A percentile compares a stretch with the other conserved stretches of the same genome.
Conservation (phyloP, 208 protist species). For the Paratrypanosoma confusum region DNA sequence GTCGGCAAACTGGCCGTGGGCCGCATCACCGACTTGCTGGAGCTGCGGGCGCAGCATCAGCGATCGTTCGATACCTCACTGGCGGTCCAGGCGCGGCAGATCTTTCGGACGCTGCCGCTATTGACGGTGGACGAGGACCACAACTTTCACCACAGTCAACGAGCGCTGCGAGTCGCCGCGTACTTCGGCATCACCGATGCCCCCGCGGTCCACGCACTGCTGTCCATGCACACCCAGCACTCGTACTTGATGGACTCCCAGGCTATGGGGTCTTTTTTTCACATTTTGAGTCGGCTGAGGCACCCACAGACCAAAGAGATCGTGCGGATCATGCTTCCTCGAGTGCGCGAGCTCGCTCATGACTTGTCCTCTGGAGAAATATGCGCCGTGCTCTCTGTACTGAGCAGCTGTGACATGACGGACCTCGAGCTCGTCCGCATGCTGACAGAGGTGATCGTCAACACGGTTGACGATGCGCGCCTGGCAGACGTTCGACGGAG, state of each 20-base stretch:
- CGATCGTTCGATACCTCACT: constrained; percentile 35
- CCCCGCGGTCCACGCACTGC: constrained; percentile 42
- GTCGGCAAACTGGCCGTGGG: constrained; percentile 19
- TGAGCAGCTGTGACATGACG: constrained; percentile 14
- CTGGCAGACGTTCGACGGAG: constrained; percentile 16
- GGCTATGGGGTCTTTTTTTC: constrained; percentile 25
- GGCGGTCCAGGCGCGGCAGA: constrained; percentile 21
- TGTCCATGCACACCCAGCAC: constrained; percentile 68
- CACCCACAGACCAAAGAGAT: constrained; percentile 49
- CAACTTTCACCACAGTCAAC: constrained; percentile 32
- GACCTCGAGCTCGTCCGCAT: constrained; percentile 16
- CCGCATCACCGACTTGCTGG: constrained; percentile 28
- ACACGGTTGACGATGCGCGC: constrained; percentile 16
- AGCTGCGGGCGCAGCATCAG: constrained; percentile 22
- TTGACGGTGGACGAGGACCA: constrained; percentile 62
- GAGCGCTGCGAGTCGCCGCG: constrained; percentile 39
- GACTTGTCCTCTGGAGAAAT: constrained; percentile 42
- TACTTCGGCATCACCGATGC: constrained; percentile 40
- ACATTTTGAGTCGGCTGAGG: constrained; percentile 24
- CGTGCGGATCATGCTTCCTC: constrained; percentile 41
- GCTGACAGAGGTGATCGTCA: constrained; percentile 18
- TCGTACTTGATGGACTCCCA: constrained; percentile 57
- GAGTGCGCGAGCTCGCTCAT: constrained; percentile 31
- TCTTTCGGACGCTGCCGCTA: constrained; percentile 55
- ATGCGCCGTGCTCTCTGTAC: constrained; percentile 20